Base-by-base conservation (phyloP, 129 eudicot genomes). In the Scalesia atractyloides region DNA sequence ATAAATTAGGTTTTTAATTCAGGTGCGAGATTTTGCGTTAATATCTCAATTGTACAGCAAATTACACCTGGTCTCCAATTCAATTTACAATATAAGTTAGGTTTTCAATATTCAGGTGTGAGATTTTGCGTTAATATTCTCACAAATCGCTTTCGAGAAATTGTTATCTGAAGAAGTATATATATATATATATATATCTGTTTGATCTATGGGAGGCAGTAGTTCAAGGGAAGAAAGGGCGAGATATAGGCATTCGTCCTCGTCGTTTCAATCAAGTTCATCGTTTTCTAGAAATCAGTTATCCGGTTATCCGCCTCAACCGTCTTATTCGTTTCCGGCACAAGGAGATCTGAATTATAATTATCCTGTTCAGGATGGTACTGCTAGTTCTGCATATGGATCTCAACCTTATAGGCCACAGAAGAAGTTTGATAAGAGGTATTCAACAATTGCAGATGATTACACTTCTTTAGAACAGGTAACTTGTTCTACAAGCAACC, bases 401-500 rank as follows among this genome's bases (percentile, higher is more conserved):
- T 53, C 79, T 7, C 80, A 81, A 14, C 17, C 80, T 16, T 84
- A 73, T 69, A 81, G 68, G 36, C 93, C 87, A n/a, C 86, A 81
- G 39, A 81, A 73, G 83, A 87, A 51, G 89, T 73, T 90, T 52
- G 96, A 90, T 14, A 79, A 85, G 74, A 84, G 81, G 69, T 94
- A 94, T 71, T 94, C 98, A 10, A 81, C 82, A 84, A 94, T 94
- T 75, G 96, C 96, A 7, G 98, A 94, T 82, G 71, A 77, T 70
- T 94, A 87, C 79, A 74, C 76, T 36, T 94, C 98, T 43, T 73
- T 94, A 68, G 97, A 94, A 9, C 91, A 94, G 98, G 98, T 94
- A 80, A 46, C 9, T 53, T 62, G 46, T 59, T 52, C 51, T 14
- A 20, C 7, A 66, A 49, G 18, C 9, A 47, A 30, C 6, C 37